Conservation (phyloP, 176 grass and related monocot species). For the Ananas comosus region DNA sequence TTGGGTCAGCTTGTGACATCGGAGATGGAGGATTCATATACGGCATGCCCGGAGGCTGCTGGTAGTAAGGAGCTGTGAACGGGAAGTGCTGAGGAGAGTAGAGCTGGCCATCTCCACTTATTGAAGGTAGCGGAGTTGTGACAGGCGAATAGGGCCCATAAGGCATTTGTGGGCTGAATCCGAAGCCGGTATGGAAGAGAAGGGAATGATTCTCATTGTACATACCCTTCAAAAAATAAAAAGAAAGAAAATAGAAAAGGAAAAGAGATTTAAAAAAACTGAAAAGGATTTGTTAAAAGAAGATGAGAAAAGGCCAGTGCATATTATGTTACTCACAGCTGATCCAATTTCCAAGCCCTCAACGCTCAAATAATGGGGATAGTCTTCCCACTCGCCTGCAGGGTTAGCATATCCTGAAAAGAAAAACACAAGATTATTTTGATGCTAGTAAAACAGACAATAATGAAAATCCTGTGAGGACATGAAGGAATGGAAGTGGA, state of each 20-base stretch:
- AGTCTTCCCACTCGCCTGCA: conserved; percentile 57
- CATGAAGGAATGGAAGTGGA: not conserved
- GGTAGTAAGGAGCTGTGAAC: conserved; percentile 82
- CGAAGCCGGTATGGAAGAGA: conserved; percentile 81
- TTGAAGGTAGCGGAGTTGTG: conserved; percentile 65
- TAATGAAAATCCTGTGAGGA: conserved; percentile 9
- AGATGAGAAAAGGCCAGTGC: conserved; percentile 1
- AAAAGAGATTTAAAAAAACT: conserved; percentile 14
- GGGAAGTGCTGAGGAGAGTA: conserved; percentile 94
- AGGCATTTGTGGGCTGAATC: conserved; percentile 70
- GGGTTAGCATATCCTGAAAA: conserved; percentile 44
- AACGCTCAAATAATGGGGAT: conserved; percentile 60
- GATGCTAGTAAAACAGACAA: conserved; percentile 4
- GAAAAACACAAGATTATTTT: conserved; percentile 4
- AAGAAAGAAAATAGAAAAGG: too few relatives aligned
- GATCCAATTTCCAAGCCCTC: conserved; percentile 54
- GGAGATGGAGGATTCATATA: conserved; percentile 43
- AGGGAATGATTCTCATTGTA: conserved; percentile 79
- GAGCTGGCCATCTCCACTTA: conserved; percentile 74
- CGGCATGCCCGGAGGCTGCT: conserved; percentile 57
- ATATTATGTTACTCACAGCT: conserved; percentile 41
- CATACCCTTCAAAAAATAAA: conserved; percentile 25
- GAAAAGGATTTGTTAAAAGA: conserved; percentile 5
- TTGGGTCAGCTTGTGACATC: conserved; percentile 56
- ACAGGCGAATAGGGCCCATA: conserved; percentile 89